Base-by-base conservation (phyloP, 805 yeast species). In the Starmerella potacharoeniae region DNA sequence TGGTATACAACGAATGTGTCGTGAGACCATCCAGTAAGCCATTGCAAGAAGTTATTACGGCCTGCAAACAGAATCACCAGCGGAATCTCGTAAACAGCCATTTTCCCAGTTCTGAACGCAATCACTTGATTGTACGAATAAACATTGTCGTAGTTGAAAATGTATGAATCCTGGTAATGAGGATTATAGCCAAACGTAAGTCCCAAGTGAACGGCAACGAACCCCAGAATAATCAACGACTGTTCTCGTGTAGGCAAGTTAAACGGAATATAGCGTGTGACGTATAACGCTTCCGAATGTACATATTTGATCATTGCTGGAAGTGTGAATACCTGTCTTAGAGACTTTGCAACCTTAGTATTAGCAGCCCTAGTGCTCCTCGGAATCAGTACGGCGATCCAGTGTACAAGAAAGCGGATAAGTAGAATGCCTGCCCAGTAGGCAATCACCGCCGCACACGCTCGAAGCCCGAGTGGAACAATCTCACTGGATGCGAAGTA, bases 61-160 rank as follows among this genome's bases (percentile, higher is more conserved):
- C 83, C 82, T 11, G 85, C 84, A 67, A 83, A 82, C 54, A 84
- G 68, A 57, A 79, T 76, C n/a, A 81, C 65, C 6, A 76, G 65
- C 0, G 93, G 91, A 55, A 82, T 17, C 43, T 53, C 55, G 35
- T 47, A 48, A 36, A 14, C 16, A 6, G 51, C 35, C 16, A 39
- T 29, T 22, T 36, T 33, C 7, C 51, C 49, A 16, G 49, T 17
- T 14, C 39, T 7, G 29, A n/a, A 45, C 3, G 39, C 49, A 8
- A 45, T 7, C 14, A 5, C 9, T 11, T 16, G 28, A 6, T 34
- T 34, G 39, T 34, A 45, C 49, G 5, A 7, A 3, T 8, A 34
- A 6, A 31, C 29, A 28, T 45, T 33, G 49, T 45, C 39, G 6
- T 33, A 45, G 14, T 8, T n/a, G n/a, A 10, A 33, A n/a, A 45